Evolutionary conservation across 164 flowering plant species (phyloP).

Genomic region (Tetrastigma voinierianum): DNA sequence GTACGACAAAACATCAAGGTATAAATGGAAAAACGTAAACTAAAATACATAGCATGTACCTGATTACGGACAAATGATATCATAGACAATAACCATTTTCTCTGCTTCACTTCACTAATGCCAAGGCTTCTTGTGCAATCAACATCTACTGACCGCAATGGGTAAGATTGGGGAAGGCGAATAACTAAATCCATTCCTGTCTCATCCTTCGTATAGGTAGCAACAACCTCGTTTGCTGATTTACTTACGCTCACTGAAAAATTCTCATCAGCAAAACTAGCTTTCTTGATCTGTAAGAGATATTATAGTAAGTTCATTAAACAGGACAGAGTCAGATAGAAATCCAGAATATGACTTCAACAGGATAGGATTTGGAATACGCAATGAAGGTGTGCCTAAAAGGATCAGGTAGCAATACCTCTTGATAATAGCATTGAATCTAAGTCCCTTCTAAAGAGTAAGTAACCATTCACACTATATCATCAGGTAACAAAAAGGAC

Average conservation of each 20-base stretch:
- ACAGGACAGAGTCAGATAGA: neutral
- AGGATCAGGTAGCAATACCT: too few relatives aligned
- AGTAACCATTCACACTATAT: too few relatives aligned
- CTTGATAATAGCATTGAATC: too few relatives aligned
- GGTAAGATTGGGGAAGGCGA: slow-evolving; percentile 88
- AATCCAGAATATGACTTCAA: neutral
- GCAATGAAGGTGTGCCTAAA: neutral
- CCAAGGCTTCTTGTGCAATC: slow-evolving; percentile 87
- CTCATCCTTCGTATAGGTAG: slow-evolving; percentile 96
- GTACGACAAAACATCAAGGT: neutral
- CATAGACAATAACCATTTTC: slow-evolving; percentile 96
- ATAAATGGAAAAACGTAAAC: neutral
- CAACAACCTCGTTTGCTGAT: slow-evolving; percentile 84
- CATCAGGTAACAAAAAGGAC: too few relatives aligned
- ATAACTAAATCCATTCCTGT: slow-evolving; percentile 94
- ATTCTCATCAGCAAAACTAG: slow-evolving; percentile 67
- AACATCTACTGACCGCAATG: slow-evolving; percentile 84
- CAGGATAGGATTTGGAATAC: neutral
- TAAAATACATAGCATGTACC: slow-evolving; percentile 38
- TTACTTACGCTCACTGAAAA: slow-evolving; percentile 85
- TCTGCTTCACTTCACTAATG: slow-evolving; percentile 82
- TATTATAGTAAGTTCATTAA: neutral
- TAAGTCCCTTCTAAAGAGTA: too few relatives aligned
- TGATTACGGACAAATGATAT: slow-evolving; percentile 86
- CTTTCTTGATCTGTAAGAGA: slow-evolving; percentile 75